phyloP scores from a whole-genome alignment of 1,284 basidiomycete species.

The Ustilago loliicola region DNA sequence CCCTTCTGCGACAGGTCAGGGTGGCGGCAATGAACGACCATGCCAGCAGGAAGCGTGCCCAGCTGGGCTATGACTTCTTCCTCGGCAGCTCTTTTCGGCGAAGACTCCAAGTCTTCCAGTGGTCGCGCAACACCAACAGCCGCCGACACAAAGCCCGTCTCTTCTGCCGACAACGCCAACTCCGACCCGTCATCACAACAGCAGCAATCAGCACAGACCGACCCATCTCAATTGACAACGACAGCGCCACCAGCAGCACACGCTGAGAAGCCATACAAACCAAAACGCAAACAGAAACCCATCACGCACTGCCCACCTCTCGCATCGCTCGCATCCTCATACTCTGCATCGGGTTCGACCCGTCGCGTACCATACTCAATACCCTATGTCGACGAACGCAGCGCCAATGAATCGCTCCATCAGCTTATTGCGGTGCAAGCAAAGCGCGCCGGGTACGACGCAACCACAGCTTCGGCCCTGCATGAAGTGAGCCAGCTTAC shows the following conservation, averaged over 20 bases:
- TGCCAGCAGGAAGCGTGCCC: conserved; percentile 43
- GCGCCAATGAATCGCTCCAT: conserved; percentile 30
- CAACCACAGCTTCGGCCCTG: conserved; percentile 38
- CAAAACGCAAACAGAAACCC: conserved; percentile 38
- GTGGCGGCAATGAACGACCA: conserved; percentile 1
- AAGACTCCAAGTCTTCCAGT: conserved; percentile 14
- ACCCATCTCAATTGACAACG: background rate
- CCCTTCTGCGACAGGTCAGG: background rate
- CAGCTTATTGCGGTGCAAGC: conserved; percentile 48
- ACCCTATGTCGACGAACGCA: conserved; percentile 27
- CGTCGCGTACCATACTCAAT: conserved; percentile 24
- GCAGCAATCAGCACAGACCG: background rate
- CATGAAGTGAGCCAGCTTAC: conserved; percentile 45
- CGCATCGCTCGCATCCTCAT: conserved; percentile 23
- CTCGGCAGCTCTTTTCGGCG: conserved; percentile 37
- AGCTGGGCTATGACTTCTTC: conserved; percentile 45
- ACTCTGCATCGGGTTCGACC: background rate
- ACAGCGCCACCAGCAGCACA: background rate
- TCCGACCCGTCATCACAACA: conserved; percentile 8
- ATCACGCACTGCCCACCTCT: conserved; percentile 31
- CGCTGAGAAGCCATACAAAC: conserved; percentile 30
- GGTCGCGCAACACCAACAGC: conserved; percentile 15
- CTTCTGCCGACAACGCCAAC: background rate
- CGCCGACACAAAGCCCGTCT: conserved; percentile 13
- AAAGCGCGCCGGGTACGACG: conserved; percentile 39